Percentiles rank a stretch among this genome's conserved stretches.
Conservation (phyloP, 2,329 filamentous ascomycete genomes). For the Aureobasidium sp. region DNA sequence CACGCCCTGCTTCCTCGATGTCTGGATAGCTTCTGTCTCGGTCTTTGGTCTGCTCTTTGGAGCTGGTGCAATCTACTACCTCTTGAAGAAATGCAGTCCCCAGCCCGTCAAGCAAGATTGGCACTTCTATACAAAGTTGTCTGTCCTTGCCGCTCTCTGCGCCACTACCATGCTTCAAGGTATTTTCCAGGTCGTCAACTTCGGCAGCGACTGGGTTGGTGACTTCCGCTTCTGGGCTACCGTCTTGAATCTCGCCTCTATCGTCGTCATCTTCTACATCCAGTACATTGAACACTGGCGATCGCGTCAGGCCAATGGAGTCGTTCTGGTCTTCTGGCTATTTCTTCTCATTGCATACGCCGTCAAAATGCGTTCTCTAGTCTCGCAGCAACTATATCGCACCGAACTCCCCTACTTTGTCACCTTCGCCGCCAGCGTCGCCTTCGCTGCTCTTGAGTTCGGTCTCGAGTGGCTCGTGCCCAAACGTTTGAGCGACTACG, state of each 20-base stretch:
- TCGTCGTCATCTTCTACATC: slow-evolving; percentile 66
- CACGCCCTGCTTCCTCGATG: slow-evolving; percentile 93
- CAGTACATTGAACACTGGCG: slow-evolving; percentile 84
- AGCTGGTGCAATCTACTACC: slow-evolving; percentile 68
- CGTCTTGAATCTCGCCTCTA: slow-evolving; percentile 61
- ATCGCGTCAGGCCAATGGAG: slow-evolving; percentile 75
- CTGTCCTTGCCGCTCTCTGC: slow-evolving; percentile 60
- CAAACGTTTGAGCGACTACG: slow-evolving; percentile 65
- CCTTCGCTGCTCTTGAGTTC: slow-evolving; percentile 63
- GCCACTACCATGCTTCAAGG: slow-evolving; percentile 65
- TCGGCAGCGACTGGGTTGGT: slow-evolving; percentile 61
- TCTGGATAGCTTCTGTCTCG: slow-evolving; percentile 74
- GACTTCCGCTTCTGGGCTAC: slow-evolving; percentile 87
- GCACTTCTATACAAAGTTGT: slow-evolving; percentile 88
- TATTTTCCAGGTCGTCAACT: slow-evolving; percentile 64
- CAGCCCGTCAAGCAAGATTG: slow-evolving; percentile 70
- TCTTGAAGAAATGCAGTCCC: slow-evolving; percentile 62
- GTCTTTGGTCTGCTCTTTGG: slow-evolving; percentile 73
- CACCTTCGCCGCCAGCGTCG: slow-evolving; percentile 65
- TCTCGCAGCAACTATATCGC: slow-evolving; percentile 67
- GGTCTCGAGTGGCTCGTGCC: slow-evolving; percentile 78
- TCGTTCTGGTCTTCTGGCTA: slow-evolving; percentile 88
- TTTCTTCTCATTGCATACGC: slow-evolving; percentile 70
- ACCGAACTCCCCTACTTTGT: slow-evolving; percentile 67
- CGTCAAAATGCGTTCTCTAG: slow-evolving; percentile 78